phyloP scores from a whole-genome alignment of 495 filamentous ascomycete species.

The Lichenothelia convexa region DNA sequence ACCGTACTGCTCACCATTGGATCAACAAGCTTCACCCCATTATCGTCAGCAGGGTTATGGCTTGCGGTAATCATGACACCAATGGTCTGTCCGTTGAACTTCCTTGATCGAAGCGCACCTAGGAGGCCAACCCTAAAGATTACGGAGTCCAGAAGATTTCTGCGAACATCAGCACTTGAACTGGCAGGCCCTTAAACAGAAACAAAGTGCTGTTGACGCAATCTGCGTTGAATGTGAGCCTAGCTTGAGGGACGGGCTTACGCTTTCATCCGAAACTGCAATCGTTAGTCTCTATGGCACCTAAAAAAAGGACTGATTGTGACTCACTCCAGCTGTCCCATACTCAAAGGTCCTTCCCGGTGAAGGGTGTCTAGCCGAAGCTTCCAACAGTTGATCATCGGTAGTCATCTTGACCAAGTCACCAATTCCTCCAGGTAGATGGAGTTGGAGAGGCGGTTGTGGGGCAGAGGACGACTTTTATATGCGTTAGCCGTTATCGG shows the following conservation, averaged over 20 bases:
- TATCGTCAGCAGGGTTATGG: conserved; percentile 93
- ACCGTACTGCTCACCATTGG: conserved; percentile 40
- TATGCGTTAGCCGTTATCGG: no score
- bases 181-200: no score
- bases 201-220: not conserved
- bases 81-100: conserved; percentile 73
- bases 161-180: conserved; percentile 13
- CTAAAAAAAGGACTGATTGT: no score
- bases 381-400: conserved; percentile 17
- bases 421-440: not conserved
- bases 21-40: conserved; percentile 96
- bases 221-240: not conserved
- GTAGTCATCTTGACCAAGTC: not conserved
- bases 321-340: conserved; percentile 76
- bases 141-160: conserved; percentile 58
- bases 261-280: conserved; percentile 68
- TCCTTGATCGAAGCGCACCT: conserved; percentile 76
- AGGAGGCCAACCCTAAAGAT: conserved; percentile 81
- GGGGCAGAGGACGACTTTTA: not conserved
- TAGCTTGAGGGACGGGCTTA: conserved; percentile 23
- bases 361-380: conserved; percentile 52
- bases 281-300: not conserved
- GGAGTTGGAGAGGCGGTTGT: not conserved
- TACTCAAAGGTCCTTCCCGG: conserved; percentile 65
- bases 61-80: conserved; percentile 98